Conservation (phyloP, 2,329 filamentous ascomycete species). For the Dothiorella sarmentorum region DNA sequence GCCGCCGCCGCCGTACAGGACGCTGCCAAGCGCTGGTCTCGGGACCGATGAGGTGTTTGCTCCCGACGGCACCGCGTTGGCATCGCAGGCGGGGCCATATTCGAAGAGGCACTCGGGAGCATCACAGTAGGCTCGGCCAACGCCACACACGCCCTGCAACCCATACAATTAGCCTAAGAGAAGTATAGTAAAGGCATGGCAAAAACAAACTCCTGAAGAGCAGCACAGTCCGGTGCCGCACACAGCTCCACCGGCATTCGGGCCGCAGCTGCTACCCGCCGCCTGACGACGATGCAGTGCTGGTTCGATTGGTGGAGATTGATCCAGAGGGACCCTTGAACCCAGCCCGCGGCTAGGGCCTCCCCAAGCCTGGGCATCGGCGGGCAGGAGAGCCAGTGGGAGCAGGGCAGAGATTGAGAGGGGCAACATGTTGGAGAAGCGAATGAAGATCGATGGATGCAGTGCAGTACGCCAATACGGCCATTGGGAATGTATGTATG, state of each 20-base stretch:
- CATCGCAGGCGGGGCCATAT: constrained; percentile 7
- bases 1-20: constrained; percentile 55
- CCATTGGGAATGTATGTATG: neutral
- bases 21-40: constrained; percentile 53
- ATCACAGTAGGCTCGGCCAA: constrained; percentile 54
- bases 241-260: neutral
- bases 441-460: neutral
- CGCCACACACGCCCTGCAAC: constrained; percentile 44
- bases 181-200: neutral
- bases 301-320: neutral
- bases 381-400: neutral
- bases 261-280: constrained; percentile 6
- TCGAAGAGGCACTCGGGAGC: constrained; percentile 53
- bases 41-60: constrained; percentile 52
- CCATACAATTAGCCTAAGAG: neutral
- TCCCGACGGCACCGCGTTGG: constrained; percentile 52
- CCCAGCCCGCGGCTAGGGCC: neutral
- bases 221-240: constrained; percentile 6
- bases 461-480: neutral
- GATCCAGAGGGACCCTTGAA: neutral
- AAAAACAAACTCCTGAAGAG: neutral
- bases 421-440: neutral
- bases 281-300: neutral
- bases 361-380: neutral
- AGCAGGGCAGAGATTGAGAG: neutral